Base-by-base conservation (phyloP, 2,329 filamentous ascomycete genomes). In the Talaromyces islandicus region DNA sequence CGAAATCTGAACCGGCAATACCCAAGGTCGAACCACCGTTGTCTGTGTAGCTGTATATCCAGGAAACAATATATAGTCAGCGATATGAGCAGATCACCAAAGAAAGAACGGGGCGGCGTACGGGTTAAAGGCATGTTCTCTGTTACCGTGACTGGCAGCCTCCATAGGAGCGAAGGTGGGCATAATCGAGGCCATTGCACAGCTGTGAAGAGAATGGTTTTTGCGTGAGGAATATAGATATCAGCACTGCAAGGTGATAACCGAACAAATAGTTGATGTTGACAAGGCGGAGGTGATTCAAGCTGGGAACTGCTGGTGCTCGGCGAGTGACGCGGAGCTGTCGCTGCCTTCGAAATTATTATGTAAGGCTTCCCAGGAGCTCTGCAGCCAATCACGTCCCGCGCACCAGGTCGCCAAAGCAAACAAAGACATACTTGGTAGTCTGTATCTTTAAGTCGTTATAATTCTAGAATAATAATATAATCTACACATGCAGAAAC, bases 21-120 rank as follows among this genome's bases (percentile, higher is more conserved):
- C 92, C 94, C 60, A 99, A 86, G 58, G 94, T 97, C 62, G 92
- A 96, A 68, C 94, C 94, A 68, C 94, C 94, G 75, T 99, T 99
- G 81, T 99, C 93, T 67, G 94, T 95, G 79, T 99, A 99, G 63
- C 79, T 81, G 63, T 53, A 24, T 41, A n/a, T 10, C 9, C 12
- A 7, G 9, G 12, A 32, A 43, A 30, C 14, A 46, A 46, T 12
- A 46, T 1, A 46, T 12, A 2, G 10, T 24, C 7, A 46, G 19
- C 9, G 21, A 46, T 24, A 50, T 25, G 30, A 57, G 4, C 6
- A n/a, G n/a, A n/a, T 2, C 17, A 17, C 1, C 17, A n/a, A n/a
- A 17, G 24, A 41, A 11, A 19, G 24, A 9, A 46, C 7, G 38
- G 54, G 43, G 24, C 43, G 53, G 67, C 89, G 71, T 85, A 96